Evolutionary conservation across 1,284 basidiomycete species (phyloP), one percentile per base, ranked within the genome.

Genomic region (Tilletiopsis washingtonensis): DNA sequence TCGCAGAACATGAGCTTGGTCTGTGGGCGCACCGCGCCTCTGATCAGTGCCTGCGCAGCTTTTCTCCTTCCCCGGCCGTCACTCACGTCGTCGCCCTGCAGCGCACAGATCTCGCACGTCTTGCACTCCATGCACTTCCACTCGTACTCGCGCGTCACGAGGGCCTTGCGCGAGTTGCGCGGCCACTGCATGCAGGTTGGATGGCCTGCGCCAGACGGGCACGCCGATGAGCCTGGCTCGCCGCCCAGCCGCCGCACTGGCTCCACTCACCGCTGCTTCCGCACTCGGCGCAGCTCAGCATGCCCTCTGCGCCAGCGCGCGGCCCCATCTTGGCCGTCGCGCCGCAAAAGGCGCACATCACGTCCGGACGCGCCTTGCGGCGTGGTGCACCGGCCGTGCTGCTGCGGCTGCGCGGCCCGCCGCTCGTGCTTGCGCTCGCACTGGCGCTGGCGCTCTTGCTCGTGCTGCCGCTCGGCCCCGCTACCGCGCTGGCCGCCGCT

Each of bases 81-180:
- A 79, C 87, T 78, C 77, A 91, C 91, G 74, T 93, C 91, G 71
- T 90, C 84, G 27, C 85, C 88, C 71, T 91, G 90, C 69, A 83
- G 77, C 41, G 80, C 74, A 72, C 93, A 98, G 51, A 87, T 77
- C 74, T 94, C 89, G 74, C 93, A 98, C 47, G 79, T 83, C 77
- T 94, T 97, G 78, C 93, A 97, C 61, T 93, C 88, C 47, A 83
- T 81, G 71, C 93, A 98, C 58, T 81, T 81, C 93, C 93, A 98
- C 25, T 80, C 77, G 71, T 91, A 93, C 47, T 81, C 76, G 42
- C 81, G 80, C 12, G 80, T 77, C 20, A 80, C 75, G 29, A 69
- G 47, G 20, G 59, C 75, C 64, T 52, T 73, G 72, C 49, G 84
- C 75, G 51, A 81, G 6, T 45, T 54, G 39, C 57, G 51, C 5